phyloP scores from a whole-genome alignment of 1,139 yeast genomes.

The Nakaseomyces sp. region DNA sequence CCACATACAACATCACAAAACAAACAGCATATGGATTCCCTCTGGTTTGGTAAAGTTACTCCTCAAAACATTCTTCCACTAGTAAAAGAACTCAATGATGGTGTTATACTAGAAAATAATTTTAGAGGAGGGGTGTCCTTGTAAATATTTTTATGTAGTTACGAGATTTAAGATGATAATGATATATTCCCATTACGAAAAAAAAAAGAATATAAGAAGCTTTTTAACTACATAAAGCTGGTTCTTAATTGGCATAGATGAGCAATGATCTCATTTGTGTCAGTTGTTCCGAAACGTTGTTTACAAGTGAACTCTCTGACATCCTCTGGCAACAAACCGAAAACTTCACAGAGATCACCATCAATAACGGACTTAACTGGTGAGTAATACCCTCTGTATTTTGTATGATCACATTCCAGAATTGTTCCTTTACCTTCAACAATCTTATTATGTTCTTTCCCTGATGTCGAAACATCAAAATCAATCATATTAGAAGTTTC shows the following conservation, averaged over 20 bases:
- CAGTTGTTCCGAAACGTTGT: constrained; percentile 5
- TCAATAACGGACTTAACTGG: constrained; percentile 74
- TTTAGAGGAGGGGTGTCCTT: constrained; percentile 19
- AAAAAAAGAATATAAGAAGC: not conserved
- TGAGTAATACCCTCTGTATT: constrained; percentile 67
- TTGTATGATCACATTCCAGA: constrained; percentile 59
- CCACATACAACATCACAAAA: constrained; percentile 5
- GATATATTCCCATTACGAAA: not conserved
- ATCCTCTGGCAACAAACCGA: constrained; percentile 11
- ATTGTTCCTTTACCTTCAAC: constrained; percentile 24
- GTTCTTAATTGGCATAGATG: constrained; percentile 24
- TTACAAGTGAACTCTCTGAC: constrained; percentile 20
- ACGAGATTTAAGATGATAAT: no score
- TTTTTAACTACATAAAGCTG: constrained; percentile 7
- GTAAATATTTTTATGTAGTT: not conserved
- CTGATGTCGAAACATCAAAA: constrained; percentile 8
- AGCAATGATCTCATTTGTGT: constrained; percentile 11
- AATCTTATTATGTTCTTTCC: constrained; percentile 7
- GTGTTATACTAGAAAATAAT: constrained; percentile 14
- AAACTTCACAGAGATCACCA: constrained; percentile 71
- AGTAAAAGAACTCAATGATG: constrained; percentile 10
- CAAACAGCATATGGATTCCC: constrained; percentile 13
- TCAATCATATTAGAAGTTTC: not conserved
- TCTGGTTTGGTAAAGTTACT: constrained; percentile 23
- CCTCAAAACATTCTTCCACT: constrained; percentile 14